Conservation (phyloP, 345 rosid genomes). For the Nasturtium officinale region DNA sequence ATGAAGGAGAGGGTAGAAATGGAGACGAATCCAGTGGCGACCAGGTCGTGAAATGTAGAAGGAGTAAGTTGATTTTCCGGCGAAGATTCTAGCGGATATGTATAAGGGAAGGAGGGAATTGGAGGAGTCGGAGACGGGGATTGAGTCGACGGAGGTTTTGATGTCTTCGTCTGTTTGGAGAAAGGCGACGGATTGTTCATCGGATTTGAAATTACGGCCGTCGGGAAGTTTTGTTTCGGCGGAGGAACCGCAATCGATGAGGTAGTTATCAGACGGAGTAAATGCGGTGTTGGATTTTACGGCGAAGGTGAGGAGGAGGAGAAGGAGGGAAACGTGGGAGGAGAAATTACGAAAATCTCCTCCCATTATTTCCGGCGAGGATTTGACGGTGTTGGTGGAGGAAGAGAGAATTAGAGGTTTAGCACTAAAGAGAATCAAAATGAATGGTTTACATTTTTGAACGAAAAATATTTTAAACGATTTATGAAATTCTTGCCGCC, state of each 20-base stretch:
- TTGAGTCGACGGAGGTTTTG: conserved; percentile 50
- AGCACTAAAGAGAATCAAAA: background rate
- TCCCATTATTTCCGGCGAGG: conserved; percentile 44
- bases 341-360: conserved; percentile 42
- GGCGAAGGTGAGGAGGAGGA: conserved; percentile 23
- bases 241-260: conserved; percentile 75
- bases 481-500: conserved; percentile 26
- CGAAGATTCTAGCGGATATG: conserved; percentile 55
- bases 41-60: conserved; percentile 58
- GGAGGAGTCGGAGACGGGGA: conserved; percentile 33
- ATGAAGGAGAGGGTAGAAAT: conserved; percentile 71
- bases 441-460: conserved; percentile 25
- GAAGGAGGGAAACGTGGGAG: conserved; percentile 35
- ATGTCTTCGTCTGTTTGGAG: conserved; percentile 61
- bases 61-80: conserved; percentile 48
- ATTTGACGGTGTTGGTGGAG: conserved; percentile 18
- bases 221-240: conserved; percentile 61
- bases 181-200: conserved; percentile 49
- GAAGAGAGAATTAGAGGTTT: conserved; percentile 23
- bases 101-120: conserved; percentile 48
- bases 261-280: conserved; percentile 64
- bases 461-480: conserved; percentile 10
- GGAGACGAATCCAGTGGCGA: conserved; percentile 79
- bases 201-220: conserved; percentile 74
- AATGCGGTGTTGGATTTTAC: conserved; percentile 28